Base-by-base conservation (phyloP, 2,329 filamentous ascomycete species). In the Aureobasidium leucospermi region DNA sequence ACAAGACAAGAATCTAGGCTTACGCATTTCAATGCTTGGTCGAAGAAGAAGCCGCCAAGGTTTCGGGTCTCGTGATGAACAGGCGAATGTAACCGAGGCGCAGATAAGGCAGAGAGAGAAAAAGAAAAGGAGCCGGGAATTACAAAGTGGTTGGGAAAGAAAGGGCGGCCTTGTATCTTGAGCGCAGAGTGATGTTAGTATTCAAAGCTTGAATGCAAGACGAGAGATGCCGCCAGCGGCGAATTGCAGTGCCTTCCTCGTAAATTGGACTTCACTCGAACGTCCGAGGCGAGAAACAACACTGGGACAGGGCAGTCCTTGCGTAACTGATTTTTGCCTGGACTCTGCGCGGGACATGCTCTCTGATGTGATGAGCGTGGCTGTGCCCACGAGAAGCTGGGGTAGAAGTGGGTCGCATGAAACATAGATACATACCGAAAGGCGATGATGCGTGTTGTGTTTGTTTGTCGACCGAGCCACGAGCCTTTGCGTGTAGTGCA, bases 21-120 rank as follows among this genome's bases (percentile, higher is more conserved):
- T 48, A 60, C 62, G 62, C 60, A 63, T 61, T 42, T 53, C 31
- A 47, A 34, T 45, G 58, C 58, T 47, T 46, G 23, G 10, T 23
- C 2, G 41, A 28, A 38, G 16, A 60, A 46, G 52, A 6, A 38
- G 42, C 45, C 29, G 52, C 52, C 52, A 56, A 59, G 47, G 41
- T 38, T 53, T 7, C 19, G 13, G 15, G 41, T 49, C 41, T 52
- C 48, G 58, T 43, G 48, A 45, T 45, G 36, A 29, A 38, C 19
- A 36, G 34, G 34, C 34, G 39, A 29, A 34, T 13, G 32, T 55
- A 38, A 41, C 52, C 52, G 52, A 56, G 52, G 36, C 34, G 48
- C 51, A 55, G 52, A 46, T 49, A 53, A 34, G 47, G 48, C 36
- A 41, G 39, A 59, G 19, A 59, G 23, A 53, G 29, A 36, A 49